Evolutionary conservation across 345 rosid species (phyloP).

Genomic region (Chamaenerion angustifolium): DNA sequence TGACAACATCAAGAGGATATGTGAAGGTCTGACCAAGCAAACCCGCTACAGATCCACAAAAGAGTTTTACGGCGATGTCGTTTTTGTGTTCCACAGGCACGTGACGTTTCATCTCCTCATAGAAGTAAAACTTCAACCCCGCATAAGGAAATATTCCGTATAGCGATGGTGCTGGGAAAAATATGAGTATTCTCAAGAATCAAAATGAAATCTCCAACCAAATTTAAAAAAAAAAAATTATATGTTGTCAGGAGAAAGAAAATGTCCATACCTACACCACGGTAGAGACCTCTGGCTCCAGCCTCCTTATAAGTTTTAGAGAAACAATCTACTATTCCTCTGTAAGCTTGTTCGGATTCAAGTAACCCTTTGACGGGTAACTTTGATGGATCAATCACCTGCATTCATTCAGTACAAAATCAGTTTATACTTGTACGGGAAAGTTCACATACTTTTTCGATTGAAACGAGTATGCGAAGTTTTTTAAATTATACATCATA

Average conservation of each 20-base stretch:
- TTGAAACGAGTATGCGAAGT: background rate
- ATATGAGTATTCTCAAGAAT: constrained; percentile 5
- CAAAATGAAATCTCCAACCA: constrained; percentile 3
- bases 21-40: constrained; percentile 90
- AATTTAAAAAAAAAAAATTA: constrained; percentile 4
- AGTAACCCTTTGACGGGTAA: constrained; percentile 20
- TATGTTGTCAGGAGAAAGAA: background rate
- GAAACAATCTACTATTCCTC: constrained; percentile 78
- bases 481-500: constrained; percentile 1
- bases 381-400: constrained; percentile 57
- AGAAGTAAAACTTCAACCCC: constrained; percentile 94
- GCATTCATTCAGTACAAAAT: constrained; percentile 14
- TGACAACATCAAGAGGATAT: constrained; percentile 90
- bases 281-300: constrained; percentile 73
- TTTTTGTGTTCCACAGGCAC: constrained; percentile 65
- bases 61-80: constrained; percentile 56
- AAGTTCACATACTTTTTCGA: too few relatives aligned
- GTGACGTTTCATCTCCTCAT: constrained; percentile 85
- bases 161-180: constrained; percentile 74
- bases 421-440: background rate
- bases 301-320: constrained; percentile 55
- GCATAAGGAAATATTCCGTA: constrained; percentile 96
- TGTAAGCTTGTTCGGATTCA: constrained; percentile 33
- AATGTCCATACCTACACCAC: constrained; percentile 65
- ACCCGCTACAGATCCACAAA: constrained; percentile 82